Evolutionary conservation across 73 alveolate species (phyloP).

Genomic region (Paramecium primaurelia): DNA sequence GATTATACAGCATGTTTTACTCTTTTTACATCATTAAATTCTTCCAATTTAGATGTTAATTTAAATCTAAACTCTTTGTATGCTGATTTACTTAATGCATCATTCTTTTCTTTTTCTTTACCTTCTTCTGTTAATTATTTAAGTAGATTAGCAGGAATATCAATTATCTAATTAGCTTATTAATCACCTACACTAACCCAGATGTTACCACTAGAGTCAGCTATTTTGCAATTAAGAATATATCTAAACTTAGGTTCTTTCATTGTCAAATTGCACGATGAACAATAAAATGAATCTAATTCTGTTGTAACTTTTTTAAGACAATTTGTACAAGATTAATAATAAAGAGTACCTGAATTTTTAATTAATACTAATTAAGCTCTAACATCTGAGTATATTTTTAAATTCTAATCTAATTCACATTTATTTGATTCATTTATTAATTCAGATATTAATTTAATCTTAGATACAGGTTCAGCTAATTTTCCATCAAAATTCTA

Average conservation of each 20-base stretch:
- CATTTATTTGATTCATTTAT: not conserved
- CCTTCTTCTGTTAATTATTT: constrained; percentile 1
- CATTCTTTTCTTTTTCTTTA: constrained; percentile 5
- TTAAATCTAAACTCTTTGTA: constrained; percentile 23
- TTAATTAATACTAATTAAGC: not conserved
- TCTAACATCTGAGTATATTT: constrained; percentile 23
- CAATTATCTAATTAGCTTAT: not conserved
- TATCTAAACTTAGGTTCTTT: not conserved
- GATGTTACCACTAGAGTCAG: not conserved
- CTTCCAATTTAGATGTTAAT: not conserved
- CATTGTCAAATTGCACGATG: not conserved
- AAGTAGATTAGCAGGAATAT: not conserved
- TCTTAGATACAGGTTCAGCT: not conserved
- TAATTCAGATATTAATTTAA: not conserved
- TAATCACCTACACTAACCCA: constrained; percentile 2
- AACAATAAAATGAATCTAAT: not conserved
- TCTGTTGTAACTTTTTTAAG: not conserved
- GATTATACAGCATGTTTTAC: not conserved
- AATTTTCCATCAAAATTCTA: not conserved
- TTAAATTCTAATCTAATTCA: not conserved
- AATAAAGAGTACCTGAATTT: not conserved
- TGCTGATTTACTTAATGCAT: not conserved
- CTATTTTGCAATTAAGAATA: constrained; percentile 26
- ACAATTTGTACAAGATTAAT: not conserved
- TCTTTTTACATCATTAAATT: constrained; percentile 21